Conservation (phyloP, 1,139 yeast genomes). For the Hyphopichia burtonii region DNA sequence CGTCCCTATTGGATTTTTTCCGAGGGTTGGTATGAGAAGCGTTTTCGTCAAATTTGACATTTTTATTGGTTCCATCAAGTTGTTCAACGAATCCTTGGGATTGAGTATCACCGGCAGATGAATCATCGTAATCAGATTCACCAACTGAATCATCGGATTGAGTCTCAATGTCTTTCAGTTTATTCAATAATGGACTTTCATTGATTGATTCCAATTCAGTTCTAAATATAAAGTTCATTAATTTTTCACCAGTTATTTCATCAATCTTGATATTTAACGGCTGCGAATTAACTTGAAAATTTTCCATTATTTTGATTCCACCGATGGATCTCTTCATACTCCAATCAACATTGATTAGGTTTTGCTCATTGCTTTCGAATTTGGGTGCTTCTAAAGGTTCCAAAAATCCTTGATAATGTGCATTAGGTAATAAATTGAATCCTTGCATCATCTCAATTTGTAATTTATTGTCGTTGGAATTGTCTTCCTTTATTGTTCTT, state of each 20-base stretch:
- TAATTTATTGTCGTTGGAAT: conserved; percentile 39
- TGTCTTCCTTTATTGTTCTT: conserved; percentile 49
- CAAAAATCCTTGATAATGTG: conserved; percentile 36
- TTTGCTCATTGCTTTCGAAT: conserved; percentile 16
- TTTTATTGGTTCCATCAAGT: conserved; percentile 10
- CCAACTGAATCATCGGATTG: conserved; percentile 4
- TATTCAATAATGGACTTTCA: conserved; percentile 29
- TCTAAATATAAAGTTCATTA: conserved; percentile 57
- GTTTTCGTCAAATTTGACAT: conserved; percentile 1
- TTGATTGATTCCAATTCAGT: conserved; percentile 29
- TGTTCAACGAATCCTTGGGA: conserved; percentile 13
- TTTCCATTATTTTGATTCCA: conserved; percentile 61
- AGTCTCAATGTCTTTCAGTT: conserved; percentile 9
- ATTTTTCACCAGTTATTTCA: conserved; percentile 56
- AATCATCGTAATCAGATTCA: neutral
- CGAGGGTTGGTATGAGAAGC: neutral
- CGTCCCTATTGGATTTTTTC: conserved; percentile 4
- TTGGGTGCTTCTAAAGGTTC: conserved; percentile 26
- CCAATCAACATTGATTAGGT: conserved; percentile 54
- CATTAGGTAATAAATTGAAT: conserved; percentile 32
- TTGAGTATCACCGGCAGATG: neutral
- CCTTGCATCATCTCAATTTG: conserved; percentile 49
- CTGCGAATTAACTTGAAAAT: conserved; percentile 49
- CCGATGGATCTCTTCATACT: conserved; percentile 65
- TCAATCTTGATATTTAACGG: conserved; percentile 62